phyloP scores from a whole-genome alignment of 1,139 yeast species.

The Diutina catenulata region DNA sequence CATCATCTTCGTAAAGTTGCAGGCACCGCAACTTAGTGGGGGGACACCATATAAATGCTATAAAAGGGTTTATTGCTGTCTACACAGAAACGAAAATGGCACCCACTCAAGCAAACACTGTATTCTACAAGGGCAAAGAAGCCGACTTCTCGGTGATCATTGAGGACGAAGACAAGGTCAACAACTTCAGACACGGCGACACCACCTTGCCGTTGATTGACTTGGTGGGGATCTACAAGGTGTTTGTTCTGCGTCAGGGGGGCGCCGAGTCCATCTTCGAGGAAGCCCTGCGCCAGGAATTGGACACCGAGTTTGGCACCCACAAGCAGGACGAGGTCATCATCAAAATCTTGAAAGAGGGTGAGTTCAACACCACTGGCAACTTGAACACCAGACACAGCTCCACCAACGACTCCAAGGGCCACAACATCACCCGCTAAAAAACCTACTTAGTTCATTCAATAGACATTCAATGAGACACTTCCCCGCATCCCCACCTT shows the following conservation, averaged over 20 bases:
- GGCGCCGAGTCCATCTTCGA: slow-evolving; percentile 66
- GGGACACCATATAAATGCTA: too few species aligned
- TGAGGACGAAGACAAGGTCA: slow-evolving; percentile 38
- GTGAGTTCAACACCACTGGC: slow-evolving; percentile 21
- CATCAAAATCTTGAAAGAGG: slow-evolving; percentile 42
- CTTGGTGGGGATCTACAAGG: slow-evolving; percentile 52
- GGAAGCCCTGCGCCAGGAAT: slow-evolving; percentile 57
- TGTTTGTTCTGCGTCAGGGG: slow-evolving; percentile 48
- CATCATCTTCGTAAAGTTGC: too few species aligned
- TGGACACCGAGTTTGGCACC: slow-evolving; percentile 57
- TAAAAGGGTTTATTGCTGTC: too few species aligned
- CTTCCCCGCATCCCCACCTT: too few species aligned
- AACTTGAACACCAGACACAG: too few species aligned
- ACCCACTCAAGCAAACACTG: slow-evolving; percentile 19
- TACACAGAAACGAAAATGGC: too few species aligned
- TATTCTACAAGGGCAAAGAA: slow-evolving; percentile 54
- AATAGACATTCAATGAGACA: too few species aligned
- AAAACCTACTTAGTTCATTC: too few species aligned
- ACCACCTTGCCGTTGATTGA: slow-evolving; percentile 50
- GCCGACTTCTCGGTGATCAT: slow-evolving; percentile 57
- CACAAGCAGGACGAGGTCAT: slow-evolving; percentile 34
- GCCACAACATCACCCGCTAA: too few species aligned
- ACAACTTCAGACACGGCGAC: slow-evolving; percentile 39
- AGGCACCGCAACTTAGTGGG: too few species aligned
- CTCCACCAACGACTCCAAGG: too few species aligned